Base-by-base conservation (phyloP, 176 grass and related monocot genomes). In the Olyra latifolia region DNA sequence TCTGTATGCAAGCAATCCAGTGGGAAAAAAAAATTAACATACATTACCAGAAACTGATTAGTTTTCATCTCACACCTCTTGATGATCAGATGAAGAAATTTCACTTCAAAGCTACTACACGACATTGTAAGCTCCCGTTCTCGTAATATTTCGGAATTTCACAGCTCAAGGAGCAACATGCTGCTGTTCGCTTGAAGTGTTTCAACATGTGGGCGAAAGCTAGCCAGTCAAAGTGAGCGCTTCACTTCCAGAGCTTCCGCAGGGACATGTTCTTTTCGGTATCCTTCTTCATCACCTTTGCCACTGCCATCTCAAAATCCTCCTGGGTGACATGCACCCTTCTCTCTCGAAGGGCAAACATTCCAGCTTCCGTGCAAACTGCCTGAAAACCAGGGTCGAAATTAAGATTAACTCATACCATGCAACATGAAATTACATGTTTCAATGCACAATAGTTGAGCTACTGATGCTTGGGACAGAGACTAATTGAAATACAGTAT, bases 261-360 rank as follows among this genome's bases (percentile, higher is more conserved):
- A 92, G 86, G 16, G 92, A 94, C 86, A 94, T 94, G 55, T 89
- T 94, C 79, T 94, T 91, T 46, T 94, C 92, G 0, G 89, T 84
- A 27, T 89, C 89, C 64, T 94, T 91, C 89, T 94, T 94, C 92
- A 91, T 94, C 15, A 94, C 92, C 76, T 92, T 94, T 0, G 76
- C 86, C 8, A 94, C 89, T 0, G 92, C 92, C 92, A 92, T 92
- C 81, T 91, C 84, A 12, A 94, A 94, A 71, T 92, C 92, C 84
- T 94, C 92, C 38, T 92, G 92, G 5, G 80, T 91, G 10, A 94
- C 89, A 43, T 91, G 89, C 22, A 94, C 89, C 79, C 92, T 94
- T 76, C 89, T 83, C 81, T 94, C 92, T 0, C 89, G 87, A 10
- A 94, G 87, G 0, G 92, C 92, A 89, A 94, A 92, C 92, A 92